Evolutionary conservation across 1,284 basidiomycete species (phyloP).

Genomic region (Sporisorium sorghi): DNA sequence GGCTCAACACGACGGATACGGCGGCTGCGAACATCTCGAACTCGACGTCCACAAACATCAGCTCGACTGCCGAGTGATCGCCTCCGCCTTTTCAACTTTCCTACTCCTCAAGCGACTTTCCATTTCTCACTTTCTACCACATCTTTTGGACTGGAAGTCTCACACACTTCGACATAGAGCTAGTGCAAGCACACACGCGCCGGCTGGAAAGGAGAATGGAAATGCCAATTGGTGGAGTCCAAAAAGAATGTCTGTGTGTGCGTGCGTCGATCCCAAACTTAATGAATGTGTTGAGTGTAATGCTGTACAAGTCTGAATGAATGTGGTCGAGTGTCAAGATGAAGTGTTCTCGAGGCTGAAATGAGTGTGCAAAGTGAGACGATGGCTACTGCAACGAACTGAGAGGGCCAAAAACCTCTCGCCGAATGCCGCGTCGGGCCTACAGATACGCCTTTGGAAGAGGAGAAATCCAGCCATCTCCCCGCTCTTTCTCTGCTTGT

Average conservation of each 20-base stretch:
- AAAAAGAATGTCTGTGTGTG: neutral
- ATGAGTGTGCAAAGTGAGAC: neutral
- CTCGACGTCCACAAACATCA: neutral
- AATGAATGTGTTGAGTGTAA: neutral
- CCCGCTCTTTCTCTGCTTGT: slow-evolving; percentile 2
- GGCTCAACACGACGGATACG: slow-evolving; percentile 38
- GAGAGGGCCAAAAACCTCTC: too few relatives aligned
- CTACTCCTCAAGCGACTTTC: neutral
- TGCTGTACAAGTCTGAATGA: slow-evolving; percentile 1
- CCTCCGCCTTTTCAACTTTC: neutral
- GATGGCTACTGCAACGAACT: neutral
- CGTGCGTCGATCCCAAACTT: neutral
- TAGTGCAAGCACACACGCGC: neutral
- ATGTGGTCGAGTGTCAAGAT: neutral
- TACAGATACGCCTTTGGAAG: slow-evolving; percentile 14
- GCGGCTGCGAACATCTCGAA: neutral
- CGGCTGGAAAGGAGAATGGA: neutral
- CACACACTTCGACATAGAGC: neutral
- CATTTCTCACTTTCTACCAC: neutral
- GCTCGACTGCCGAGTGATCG: neutral
- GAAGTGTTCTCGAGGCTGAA: neutral
- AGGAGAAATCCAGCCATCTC: neutral
- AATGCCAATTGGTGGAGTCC: slow-evolving; percentile 1
- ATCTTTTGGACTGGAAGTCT: neutral
- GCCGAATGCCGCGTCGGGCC: too few relatives aligned